Percentiles rank a stretch among this genome's conserved stretches.
phyloP scores from a whole-genome alignment of 768 basidiomycete genomes.

The Serpula lacrymans region DNA sequence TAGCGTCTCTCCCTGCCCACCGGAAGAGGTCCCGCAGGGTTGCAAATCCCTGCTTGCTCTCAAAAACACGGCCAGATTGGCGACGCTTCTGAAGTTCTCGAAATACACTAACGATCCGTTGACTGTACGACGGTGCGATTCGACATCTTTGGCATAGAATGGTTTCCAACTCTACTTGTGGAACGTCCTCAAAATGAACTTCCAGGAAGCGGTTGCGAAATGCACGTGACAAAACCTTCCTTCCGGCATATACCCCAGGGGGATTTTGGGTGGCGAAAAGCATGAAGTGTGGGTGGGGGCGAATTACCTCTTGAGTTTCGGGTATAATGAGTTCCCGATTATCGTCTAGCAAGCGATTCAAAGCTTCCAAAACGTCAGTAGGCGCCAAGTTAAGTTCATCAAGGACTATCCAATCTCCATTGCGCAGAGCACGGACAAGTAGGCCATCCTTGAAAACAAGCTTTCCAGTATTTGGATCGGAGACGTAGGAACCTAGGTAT shows the following conservation, averaged over 20 bases:
- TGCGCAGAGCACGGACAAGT: slow-evolving; percentile 84
- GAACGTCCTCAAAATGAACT: slow-evolving; percentile 96
- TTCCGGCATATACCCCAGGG: slow-evolving; percentile 90
- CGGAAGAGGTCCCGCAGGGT: slow-evolving; percentile 96
- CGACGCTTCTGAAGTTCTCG: slow-evolving; percentile 89
- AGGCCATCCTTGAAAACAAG: slow-evolving; percentile 93
- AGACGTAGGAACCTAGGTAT: slow-evolving; percentile 94
- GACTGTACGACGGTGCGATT: slow-evolving; percentile 92
- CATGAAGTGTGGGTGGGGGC: slow-evolving; percentile 95
- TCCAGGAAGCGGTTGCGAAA: slow-evolving; percentile 98
- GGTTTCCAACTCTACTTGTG: slow-evolving; percentile 87
- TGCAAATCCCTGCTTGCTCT: slow-evolving; percentile 95
- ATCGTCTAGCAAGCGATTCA: slow-evolving; percentile 95
- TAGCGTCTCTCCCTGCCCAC: slow-evolving; percentile 90
- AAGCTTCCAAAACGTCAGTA: slow-evolving; percentile 94
- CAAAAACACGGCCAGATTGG: slow-evolving; percentile 89
- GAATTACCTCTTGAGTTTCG: slow-evolving; percentile 92
- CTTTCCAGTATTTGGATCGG: slow-evolving; percentile 90
- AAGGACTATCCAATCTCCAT: slow-evolving; percentile 96
- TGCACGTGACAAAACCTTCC: slow-evolving; percentile 92
- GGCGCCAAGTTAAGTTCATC: slow-evolving; percentile 98
- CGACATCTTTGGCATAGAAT: slow-evolving; percentile 91
- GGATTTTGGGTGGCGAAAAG: slow-evolving; percentile 99
- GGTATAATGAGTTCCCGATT: slow-evolving; percentile 95
- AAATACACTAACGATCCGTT: slow-evolving; percentile 88